Conservation (phyloP, 306 rosid genomes). For the Rubus idaeus region DNA sequence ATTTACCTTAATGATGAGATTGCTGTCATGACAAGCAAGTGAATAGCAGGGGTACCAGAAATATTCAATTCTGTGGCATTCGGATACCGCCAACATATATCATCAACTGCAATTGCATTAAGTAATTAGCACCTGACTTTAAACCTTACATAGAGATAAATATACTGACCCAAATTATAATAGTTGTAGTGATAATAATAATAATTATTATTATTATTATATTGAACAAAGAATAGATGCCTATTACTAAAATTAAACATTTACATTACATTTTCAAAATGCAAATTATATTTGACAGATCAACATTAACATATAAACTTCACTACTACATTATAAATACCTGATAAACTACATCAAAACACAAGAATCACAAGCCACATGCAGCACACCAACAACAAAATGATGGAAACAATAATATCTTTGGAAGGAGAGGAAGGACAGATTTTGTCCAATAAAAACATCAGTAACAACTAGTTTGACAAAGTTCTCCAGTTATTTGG, state of each 20-base stretch:
- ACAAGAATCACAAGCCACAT: neutral
- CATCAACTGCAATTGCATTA: conserved; percentile 67
- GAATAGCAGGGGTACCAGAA: conserved; percentile 62
- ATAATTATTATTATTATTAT: too few relatives aligned
- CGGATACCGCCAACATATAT: conserved; percentile 94
- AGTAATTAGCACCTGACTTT: conserved; percentile 25
- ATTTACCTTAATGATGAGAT: conserved; percentile 65
- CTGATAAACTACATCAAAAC: neutral
- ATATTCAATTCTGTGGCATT: conserved; percentile 87
- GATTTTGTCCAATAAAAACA: neutral
- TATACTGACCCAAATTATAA: neutral
- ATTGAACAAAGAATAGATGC: neutral
- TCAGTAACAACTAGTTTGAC: neutral
- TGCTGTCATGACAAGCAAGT: conserved; percentile 76
- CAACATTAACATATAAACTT: neutral
- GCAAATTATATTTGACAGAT: neutral
- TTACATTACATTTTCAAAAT: neutral
- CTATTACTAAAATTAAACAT: neutral
- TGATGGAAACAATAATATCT: too few relatives aligned
- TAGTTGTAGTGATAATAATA: too few relatives aligned
- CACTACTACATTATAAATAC: neutral
- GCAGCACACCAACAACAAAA: neutral
- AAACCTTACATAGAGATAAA: neutral
- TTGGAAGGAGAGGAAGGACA: neutral
- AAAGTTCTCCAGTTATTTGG: neutral